A percentile compares a stretch with the other conserved stretches of the same genome.
Conservation (phyloP, 805 yeast genomes). For the Kluyveromyces dobzhanskii region DNA sequence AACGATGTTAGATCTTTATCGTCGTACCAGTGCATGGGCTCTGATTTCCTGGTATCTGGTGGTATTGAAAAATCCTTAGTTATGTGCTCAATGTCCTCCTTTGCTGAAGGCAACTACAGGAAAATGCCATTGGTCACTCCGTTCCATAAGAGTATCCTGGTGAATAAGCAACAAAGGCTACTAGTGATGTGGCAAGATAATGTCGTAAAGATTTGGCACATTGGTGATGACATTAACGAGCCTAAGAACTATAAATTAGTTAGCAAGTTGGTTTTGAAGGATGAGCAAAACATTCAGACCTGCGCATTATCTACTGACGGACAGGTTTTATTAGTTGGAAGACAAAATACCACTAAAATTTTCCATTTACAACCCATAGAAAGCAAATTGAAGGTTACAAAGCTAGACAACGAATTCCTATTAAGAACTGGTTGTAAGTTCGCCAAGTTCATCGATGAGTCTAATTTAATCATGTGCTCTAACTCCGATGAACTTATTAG, state of each 20-base stretch:
- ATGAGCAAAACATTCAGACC: slow-evolving; percentile 70
- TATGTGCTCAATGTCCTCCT: slow-evolving; percentile 54
- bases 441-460: slow-evolving; percentile 40
- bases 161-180: slow-evolving; percentile 40
- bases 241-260: slow-evolving; percentile 40
- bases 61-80: slow-evolving; percentile 71
- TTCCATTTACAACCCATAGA: slow-evolving; percentile 47
- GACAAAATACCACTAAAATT: slow-evolving; percentile 57
- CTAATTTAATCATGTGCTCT: slow-evolving; percentile 43
- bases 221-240: slow-evolving; percentile 30
- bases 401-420: slow-evolving; percentile 36
- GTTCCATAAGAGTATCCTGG: slow-evolving; percentile 42
- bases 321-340: slow-evolving; percentile 59
- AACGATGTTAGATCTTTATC: slow-evolving; percentile 77
- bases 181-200: slow-evolving; percentile 78
- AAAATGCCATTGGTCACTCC: slow-evolving; percentile 59
- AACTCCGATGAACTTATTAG: slow-evolving; percentile 53
- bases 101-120: slow-evolving; percentile 60
- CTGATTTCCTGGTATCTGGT: slow-evolving; percentile 67
- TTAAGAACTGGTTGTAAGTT: slow-evolving; percentile 47
- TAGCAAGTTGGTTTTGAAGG: slow-evolving; percentile 55
- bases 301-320: slow-evolving; percentile 63
- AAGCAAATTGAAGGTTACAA: slow-evolving; percentile 39
- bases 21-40: slow-evolving; percentile 58
- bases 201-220: slow-evolving; percentile 70